Base-by-base conservation (phyloP, 2,329 filamentous ascomycete species). In the Atkinsonella hypoxylon region DNA sequence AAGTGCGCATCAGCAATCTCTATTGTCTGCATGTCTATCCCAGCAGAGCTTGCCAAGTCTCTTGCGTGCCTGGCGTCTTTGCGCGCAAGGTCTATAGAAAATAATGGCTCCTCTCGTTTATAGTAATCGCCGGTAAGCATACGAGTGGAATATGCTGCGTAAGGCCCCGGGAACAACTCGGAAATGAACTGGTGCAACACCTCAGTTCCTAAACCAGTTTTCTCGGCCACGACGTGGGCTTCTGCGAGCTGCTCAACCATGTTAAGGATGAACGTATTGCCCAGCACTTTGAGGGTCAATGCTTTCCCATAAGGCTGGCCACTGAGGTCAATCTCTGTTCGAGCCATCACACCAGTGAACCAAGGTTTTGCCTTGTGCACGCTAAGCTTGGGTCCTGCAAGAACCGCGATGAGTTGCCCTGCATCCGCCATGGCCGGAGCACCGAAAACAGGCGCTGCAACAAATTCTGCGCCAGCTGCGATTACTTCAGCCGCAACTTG, bases 181-280 rank as follows among this genome's bases (percentile, higher is more conserved):
- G 85, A 79, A 52, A 95, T 73, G 62, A 89, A 85, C 43, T 80
- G 66, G 63, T 90, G 82, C 53, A 95, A 67, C 38, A 82, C 78
- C 1, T 82, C 78, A 0, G 75, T 75, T 2, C 87, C 88, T 2
- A 95, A 70, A 0, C 89, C 89, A 0, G 78, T 76, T 67, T 90
- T 91, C 66, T 95, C 89, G 5, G 88, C 88, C 6, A 89, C 68
- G 1, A 85, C 80, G 61, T 91, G 78, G 6, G 83, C 85, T 69
- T 95, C 88, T 1, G 86, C 81, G 4, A 95, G 70, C 48, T 87
- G 77, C 61, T 89, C 84, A 22, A 90, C 78, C 77, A 90, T 90
- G 69, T 87, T 86, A 40, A 94, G 64, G 58, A 95, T 77, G 64
- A 95, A 90, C 0, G 85, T 87, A 67, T 95, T 95, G 51, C 90